Evolutionary conservation across 129 eudicot species (phyloP).

Genomic region (Saussurea involucrata): DNA sequence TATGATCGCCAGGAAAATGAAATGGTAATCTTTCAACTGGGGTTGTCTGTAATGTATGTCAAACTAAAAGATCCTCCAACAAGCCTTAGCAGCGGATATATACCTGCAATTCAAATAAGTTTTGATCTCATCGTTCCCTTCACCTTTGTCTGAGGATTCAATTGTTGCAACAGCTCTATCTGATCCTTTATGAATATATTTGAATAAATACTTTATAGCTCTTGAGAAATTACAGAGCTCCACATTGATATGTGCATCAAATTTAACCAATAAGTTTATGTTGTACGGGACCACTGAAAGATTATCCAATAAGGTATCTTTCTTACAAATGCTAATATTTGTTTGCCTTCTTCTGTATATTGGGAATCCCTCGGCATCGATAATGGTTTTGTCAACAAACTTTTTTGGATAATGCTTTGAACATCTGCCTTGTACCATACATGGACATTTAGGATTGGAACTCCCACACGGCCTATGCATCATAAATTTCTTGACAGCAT

Average conservation of each 20-base stretch:
- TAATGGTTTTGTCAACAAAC: not conserved
- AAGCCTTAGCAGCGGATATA: not conserved
- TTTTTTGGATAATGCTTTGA: not conserved
- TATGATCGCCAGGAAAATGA: not conserved
- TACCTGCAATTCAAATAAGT: not conserved
- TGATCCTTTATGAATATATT: not conserved
- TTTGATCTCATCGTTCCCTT: not conserved
- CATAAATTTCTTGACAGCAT: not conserved
- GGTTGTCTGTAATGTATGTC: not conserved
- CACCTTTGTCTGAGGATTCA: not conserved
- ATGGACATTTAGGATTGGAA: not conserved
- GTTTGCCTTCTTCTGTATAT: not conserved
- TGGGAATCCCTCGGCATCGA: not conserved
- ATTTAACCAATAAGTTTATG: not conserved
- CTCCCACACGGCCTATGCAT: slow-evolving; percentile 3
- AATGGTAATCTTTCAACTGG: not conserved
- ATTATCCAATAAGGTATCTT: not conserved
- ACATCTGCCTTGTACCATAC: not conserved
- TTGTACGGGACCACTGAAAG: not conserved
- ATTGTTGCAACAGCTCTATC: not conserved
- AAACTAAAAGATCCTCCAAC: not conserved
- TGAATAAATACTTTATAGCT: not conserved
- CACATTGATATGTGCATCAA: not conserved
- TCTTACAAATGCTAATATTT: not conserved
- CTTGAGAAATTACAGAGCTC: not conserved